phyloP scores from a whole-genome alignment of 73 alveolate species.

The Tetrahymena malaccensis region DNA sequence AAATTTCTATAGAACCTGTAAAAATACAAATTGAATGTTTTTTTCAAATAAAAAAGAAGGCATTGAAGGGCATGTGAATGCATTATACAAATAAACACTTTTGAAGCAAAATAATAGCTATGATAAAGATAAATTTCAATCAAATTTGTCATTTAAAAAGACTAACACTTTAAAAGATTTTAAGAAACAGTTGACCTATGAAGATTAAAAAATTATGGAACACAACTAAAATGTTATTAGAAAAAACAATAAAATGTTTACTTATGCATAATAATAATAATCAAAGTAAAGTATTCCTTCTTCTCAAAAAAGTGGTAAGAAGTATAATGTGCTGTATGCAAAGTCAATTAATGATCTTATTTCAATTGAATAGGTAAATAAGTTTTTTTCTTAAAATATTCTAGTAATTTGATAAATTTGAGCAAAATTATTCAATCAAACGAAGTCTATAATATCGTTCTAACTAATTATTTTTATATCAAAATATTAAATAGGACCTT shows the following conservation, averaged over 20 bases:
- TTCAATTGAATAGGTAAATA: background rate
- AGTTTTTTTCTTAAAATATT: too few relatives aligned
- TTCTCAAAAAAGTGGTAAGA: background rate
- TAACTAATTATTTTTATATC: too few relatives aligned
- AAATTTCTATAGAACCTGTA: background rate
- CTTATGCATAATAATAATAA: background rate
- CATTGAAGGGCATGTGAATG: background rate
- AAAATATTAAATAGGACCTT: background rate
- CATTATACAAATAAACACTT: background rate
- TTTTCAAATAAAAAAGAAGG: background rate
- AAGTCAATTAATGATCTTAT: background rate
- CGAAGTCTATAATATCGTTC: too few relatives aligned
- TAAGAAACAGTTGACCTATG: background rate
- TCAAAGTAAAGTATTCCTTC: background rate
- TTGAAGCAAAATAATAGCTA: background rate
- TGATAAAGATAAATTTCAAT: background rate
- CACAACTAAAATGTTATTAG: background rate
- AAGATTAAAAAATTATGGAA: background rate
- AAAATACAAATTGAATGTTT: too few relatives aligned
- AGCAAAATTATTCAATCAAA: too few relatives aligned
- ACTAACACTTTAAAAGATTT: background rate
- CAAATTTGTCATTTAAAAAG: background rate
- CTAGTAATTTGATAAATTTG: too few relatives aligned
- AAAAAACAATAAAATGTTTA: background rate
- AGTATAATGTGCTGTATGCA: background rate